These are phyloP conservation scores for Monosporascus sp. DNA, from an alignment of 2,329 filamentous ascomycete genomes.

Conservation along the genomic window DNA sequence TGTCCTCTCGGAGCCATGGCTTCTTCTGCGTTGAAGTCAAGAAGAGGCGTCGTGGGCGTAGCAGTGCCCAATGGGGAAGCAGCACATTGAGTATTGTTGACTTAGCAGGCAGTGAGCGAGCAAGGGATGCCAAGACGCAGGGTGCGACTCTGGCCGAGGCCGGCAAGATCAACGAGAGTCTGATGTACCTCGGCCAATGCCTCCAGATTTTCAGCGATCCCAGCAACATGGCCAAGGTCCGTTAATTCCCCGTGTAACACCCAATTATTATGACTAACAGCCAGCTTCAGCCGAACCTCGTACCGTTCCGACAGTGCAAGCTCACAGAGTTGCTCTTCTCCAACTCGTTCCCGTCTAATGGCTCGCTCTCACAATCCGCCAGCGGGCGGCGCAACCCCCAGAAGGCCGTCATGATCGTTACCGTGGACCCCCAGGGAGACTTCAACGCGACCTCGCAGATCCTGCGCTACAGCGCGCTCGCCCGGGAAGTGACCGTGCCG, in stretches of 20 bases:
- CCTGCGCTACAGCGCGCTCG: slow-evolving; percentile 85
- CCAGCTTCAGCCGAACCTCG: slow-evolving; percentile 55
- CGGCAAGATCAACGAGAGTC: slow-evolving; percentile 95
- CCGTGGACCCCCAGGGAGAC: slow-evolving; percentile 85
- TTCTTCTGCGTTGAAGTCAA: slow-evolving; percentile 96
- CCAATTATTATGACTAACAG: no score
- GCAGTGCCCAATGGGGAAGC: slow-evolving; percentile 62
- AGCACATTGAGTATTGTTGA: slow-evolving; percentile 85
- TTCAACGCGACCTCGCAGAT: slow-evolving; percentile 98
- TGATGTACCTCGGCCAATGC: slow-evolving; percentile 98
- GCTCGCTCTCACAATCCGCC: slow-evolving; percentile 37
- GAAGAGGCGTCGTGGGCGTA: slow-evolving; percentile 54
- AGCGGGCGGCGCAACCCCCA: slow-evolving; percentile 62
- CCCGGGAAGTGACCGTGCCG: slow-evolving; percentile 86
- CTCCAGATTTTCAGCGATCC: slow-evolving; percentile 89
- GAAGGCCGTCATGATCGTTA: slow-evolving; percentile 92
- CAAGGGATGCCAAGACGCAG: slow-evolving; percentile 87
- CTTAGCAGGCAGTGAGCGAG: slow-evolving; percentile 87
- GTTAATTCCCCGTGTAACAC: slow-evolving; percentile 4
- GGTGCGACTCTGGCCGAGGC: slow-evolving; percentile 90
- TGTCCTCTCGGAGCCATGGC: slow-evolving; percentile 86
- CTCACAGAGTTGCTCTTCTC: slow-evolving; percentile 80
- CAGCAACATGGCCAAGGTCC: slow-evolving; percentile 66
- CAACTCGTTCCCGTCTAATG: slow-evolving; percentile 70
- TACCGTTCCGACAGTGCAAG: slow-evolving; percentile 79